Conservation (phyloP, 129 eudicot genomes). For the Scalesia atractyloides region DNA sequence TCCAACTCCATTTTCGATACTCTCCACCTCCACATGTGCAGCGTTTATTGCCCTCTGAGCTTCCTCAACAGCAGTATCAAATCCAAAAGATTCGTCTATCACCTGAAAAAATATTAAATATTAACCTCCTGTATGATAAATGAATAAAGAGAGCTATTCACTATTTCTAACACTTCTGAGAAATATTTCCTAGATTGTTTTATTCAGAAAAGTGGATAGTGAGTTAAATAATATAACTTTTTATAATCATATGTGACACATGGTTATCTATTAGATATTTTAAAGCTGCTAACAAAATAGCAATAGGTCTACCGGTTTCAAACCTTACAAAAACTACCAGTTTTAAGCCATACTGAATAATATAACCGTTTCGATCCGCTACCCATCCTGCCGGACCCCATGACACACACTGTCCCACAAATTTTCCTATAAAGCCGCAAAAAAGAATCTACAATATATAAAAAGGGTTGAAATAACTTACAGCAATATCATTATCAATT, state of each 20-base stretch:
- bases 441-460: slow-evolving; percentile 6
- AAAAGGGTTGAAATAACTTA: slow-evolving; percentile 41
- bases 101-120: slow-evolving; percentile 43
- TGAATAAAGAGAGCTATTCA: too few species aligned
- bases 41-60: slow-evolving; percentile 99
- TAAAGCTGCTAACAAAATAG: not conserved
- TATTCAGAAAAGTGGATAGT: not conserved
- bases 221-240: not conserved
- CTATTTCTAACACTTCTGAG: not conserved
- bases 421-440: not conserved
- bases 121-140: not conserved
- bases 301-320: not conserved
- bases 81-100: slow-evolving; percentile 94
- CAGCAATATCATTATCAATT: slow-evolving; percentile 95
- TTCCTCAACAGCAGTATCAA: slow-evolving; percentile 99
- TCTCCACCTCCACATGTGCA: slow-evolving; percentile 96
- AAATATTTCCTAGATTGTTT: not conserved
- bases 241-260: not conserved
- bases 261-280: not conserved
- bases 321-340: not conserved
- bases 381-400: not conserved
- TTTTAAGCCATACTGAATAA: not conserved
- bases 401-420: not conserved
- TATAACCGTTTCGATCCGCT: not conserved
- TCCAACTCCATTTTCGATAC: slow-evolving; percentile 88